These are phyloP conservation scores for Syzygium malaccense DNA, from an alignment of 441 rosid genomes.

Conservation along the genomic window DNA sequence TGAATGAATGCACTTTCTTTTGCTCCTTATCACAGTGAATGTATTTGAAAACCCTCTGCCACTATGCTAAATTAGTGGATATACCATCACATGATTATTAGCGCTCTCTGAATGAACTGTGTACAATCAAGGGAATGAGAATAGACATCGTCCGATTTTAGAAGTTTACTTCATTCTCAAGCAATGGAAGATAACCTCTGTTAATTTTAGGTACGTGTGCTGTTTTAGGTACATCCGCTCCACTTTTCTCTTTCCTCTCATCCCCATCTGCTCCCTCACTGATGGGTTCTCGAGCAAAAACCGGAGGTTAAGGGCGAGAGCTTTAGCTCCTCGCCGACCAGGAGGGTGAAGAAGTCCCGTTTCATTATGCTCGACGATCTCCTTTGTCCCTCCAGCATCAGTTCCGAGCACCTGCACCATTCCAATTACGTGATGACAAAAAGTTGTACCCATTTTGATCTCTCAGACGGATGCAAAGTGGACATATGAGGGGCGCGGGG, in stretches of 20 bases:
- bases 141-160: background rate
- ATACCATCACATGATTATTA: background rate
- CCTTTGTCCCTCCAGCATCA: slow-evolving; percentile 86
- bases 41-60: background rate
- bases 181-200: slow-evolving; percentile 67
- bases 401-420: slow-evolving; percentile 73
- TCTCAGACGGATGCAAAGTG: background rate
- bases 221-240: slow-evolving; percentile 64
- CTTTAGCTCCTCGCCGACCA: slow-evolving; percentile 49
- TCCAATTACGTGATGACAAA: background rate
- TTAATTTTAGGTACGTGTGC: slow-evolving; percentile 78
- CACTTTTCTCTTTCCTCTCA: slow-evolving; percentile 55
- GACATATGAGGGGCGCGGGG: background rate
- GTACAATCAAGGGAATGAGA: background rate
- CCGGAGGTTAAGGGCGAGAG: slow-evolving; percentile 51
- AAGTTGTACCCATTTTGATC: background rate
- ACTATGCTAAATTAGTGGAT: background rate
- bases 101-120: background rate
- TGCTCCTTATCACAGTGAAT: background rate
- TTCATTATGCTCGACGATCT: slow-evolving; percentile 70
- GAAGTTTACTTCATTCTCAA: slow-evolving; percentile 29
- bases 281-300: slow-evolving; percentile 53
- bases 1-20: background rate
- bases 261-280: slow-evolving; percentile 55
- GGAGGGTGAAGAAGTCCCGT: slow-evolving; percentile 84